Percentiles rank a stretch among this genome's conserved stretches.
Evolutionary conservation across 768 basidiomycete genomes (phyloP).

Genomic region (Mycena polygramma): DNA sequence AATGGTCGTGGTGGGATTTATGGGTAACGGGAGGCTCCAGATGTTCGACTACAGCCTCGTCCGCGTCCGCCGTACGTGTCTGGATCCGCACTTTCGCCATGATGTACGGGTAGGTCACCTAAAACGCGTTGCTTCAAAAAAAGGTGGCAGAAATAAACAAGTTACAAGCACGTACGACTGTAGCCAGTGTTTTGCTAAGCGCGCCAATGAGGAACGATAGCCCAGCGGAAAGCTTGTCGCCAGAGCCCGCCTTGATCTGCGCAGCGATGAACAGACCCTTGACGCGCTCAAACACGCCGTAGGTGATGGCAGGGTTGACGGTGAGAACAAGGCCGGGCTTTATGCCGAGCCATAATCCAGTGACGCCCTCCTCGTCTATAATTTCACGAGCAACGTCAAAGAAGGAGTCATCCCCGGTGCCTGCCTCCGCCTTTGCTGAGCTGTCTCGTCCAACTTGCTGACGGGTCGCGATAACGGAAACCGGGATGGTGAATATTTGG

Average conservation of each 20-base stretch:
- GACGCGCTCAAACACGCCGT: slow-evolving; percentile 93
- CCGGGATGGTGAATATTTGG: slow-evolving; percentile 98
- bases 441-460: slow-evolving; percentile 85
- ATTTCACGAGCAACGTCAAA: slow-evolving; percentile 87
- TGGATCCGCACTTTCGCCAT: slow-evolving; percentile 98
- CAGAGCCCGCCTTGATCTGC: slow-evolving; percentile 56
- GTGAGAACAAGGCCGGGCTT: slow-evolving; percentile 96
- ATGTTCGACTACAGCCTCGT: slow-evolving; percentile 60
- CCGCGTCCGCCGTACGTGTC: slow-evolving; percentile 75
- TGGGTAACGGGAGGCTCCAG: slow-evolving; percentile 52
- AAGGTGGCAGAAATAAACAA: not conserved
- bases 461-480: slow-evolving; percentile 96
- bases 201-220: slow-evolving; percentile 91
- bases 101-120: slow-evolving; percentile 97
- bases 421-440: slow-evolving; percentile 20
- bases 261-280: slow-evolving; percentile 80
- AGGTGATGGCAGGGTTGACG: slow-evolving; percentile 97
- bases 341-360: slow-evolving; percentile 93
- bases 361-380: slow-evolving; percentile 87
- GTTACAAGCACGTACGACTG: slow-evolving; percentile 73
- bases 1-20: slow-evolving; percentile 55
- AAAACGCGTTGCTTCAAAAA: slow-evolving; percentile 7
- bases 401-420: slow-evolving; percentile 75
- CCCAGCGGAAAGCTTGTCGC: slow-evolving; percentile 79
- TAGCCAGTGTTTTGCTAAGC: slow-evolving; percentile 94